These are phyloP conservation scores for Globisporangium paroecandrum DNA, from an alignment of 352 stramenopile genomes.

Conservation along the genomic window DNA sequence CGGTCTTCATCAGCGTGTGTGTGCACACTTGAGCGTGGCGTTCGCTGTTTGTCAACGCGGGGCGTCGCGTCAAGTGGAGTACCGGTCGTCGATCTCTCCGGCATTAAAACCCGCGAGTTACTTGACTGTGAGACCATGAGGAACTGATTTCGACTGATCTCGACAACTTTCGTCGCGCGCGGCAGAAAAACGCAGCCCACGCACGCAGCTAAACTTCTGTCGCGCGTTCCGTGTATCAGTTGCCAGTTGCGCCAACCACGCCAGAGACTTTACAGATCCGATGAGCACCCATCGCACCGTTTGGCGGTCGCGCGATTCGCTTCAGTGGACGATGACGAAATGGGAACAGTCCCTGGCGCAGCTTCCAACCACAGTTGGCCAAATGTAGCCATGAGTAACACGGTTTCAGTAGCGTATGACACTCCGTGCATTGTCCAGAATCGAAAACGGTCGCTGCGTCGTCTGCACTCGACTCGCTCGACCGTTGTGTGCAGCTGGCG, in stretches of 20 bases:
- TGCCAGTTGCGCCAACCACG: not conserved
- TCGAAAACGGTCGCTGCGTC: not conserved
- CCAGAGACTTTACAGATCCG: not conserved
- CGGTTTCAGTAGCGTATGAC: not conserved
- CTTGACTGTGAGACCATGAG: not conserved
- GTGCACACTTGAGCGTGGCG: not conserved
- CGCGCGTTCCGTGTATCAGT: not conserved
- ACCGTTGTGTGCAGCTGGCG: not conserved
- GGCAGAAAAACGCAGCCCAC: not conserved
- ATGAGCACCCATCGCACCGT: constrained; percentile 1
- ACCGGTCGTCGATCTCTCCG: not conserved
- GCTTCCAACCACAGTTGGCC: not conserved
- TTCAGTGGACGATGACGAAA: not conserved
- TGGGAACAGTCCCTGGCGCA: not conserved
- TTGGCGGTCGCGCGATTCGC: not conserved
- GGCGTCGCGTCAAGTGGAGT: not conserved
- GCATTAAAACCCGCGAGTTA: not conserved
- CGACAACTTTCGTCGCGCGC: not conserved
- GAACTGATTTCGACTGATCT: not conserved
- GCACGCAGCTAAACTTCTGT: not conserved
- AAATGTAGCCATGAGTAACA: not conserved
- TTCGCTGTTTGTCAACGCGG: not conserved
- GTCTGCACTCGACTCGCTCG: not conserved
- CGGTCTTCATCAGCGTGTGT: not conserved
- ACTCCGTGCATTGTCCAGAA: not conserved